phyloP scores from a whole-genome alignment of 805 yeast species.

The Yarrowia deformans region DNA sequence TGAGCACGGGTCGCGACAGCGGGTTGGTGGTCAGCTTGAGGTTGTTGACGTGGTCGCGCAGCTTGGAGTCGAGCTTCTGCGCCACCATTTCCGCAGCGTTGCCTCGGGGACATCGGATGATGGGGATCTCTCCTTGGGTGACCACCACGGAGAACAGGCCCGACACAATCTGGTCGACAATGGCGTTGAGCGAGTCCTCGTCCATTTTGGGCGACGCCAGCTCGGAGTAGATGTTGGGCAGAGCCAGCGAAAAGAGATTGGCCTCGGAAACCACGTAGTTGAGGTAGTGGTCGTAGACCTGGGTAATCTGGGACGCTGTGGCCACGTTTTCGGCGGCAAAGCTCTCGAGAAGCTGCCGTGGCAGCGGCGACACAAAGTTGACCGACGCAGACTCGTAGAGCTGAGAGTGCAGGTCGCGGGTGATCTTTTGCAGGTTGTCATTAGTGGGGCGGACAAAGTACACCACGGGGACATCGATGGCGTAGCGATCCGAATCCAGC shows the following conservation, averaged over 20 bases:
- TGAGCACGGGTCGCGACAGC: constrained; percentile 73
- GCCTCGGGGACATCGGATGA: constrained; percentile 87
- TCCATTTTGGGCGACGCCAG: constrained; percentile 74
- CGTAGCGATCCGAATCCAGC: constrained; percentile 73
- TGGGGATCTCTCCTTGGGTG: constrained; percentile 81
- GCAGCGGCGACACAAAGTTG: constrained; percentile 83
- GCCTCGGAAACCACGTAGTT: constrained; percentile 95
- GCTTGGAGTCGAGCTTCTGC: constrained; percentile 78
- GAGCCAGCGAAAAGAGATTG: constrained; percentile 80
- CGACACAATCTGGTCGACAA: constrained; percentile 74
- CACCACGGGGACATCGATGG: constrained; percentile 91
- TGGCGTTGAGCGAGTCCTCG: constrained; percentile 73
- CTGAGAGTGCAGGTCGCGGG: constrained; percentile 74
- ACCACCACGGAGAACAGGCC: constrained; percentile 83
- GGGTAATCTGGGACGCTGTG: constrained; percentile 74
- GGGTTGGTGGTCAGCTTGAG: constrained; percentile 53
- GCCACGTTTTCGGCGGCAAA: constrained; percentile 81
- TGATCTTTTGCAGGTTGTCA: constrained; percentile 72
- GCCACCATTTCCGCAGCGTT: constrained; percentile 97
- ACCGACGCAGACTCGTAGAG: constrained; percentile 80
- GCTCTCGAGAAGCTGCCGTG: constrained; percentile 82
- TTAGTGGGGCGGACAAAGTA: constrained; percentile 89
- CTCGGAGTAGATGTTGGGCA: constrained; percentile 67
- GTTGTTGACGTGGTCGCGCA: constrained; percentile 86
- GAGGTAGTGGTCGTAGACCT: constrained; percentile 92